Base-by-base conservation (phyloP, 2,329 filamentous ascomycete species). In the Elsinoe necatrix region DNA sequence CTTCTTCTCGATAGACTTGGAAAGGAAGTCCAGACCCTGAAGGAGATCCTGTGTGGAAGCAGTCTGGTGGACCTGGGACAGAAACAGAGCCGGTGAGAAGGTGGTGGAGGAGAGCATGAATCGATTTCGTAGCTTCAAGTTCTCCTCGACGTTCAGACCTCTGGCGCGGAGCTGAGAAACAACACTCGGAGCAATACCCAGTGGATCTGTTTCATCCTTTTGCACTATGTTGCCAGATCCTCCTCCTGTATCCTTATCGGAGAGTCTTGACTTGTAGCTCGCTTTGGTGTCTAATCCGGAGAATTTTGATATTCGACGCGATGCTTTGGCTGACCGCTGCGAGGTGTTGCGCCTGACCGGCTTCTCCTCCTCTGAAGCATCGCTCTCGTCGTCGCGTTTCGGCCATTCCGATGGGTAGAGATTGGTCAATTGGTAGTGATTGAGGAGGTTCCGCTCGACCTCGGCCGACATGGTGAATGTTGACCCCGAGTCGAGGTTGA, bases 91-190 rank as follows among this genome's bases (percentile, higher is more conserved):
- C 1, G 93, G 93, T 0, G 90, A 95, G 74, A 98, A 98, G 52
- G 88, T 91, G 11, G 92, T 97, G 14, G 92, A 97, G 9, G 91
- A 96, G 20, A 98, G 81, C 57, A 98, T 81, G 72, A 97, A 98
- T 61, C 90, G 88, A 68, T 95, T 96, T 58, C 87, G 86, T 87
- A 67, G 50, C 43, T 58, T 62, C 14, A 68, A 59, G 66, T 97
- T 90, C 64, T 96, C 89, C 67, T 96, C 89, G 12, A 96, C 79
- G 0, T 86, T 83, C 41, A 96, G 71, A 1, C 90, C 90, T 61
- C 86, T 77, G 62, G 85, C 80, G 67, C 86, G 85, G 65, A 98
- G 73, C 35, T 89, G 82, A 64, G 85, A 80, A 55, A 96, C 84
- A 6, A 98, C 91, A 67, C 89, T 96, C 57, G 92, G 86, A 1